Conservation (phyloP, 2,329 filamentous ascomycete species). For the Nigrospora osmanthi region DNA sequence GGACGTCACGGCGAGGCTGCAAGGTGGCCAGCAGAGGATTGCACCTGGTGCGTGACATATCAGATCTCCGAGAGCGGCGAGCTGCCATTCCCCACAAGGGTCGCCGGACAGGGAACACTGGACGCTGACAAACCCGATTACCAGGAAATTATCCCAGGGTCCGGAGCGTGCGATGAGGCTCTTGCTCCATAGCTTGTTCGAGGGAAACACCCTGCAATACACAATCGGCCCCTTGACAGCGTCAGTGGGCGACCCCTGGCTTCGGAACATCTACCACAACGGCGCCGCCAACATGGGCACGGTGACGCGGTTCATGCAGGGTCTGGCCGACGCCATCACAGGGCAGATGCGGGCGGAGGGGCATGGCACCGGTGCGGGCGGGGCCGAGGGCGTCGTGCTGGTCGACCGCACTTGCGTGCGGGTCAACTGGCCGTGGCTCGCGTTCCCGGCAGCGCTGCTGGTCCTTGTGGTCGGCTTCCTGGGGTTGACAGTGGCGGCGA, state of each 20-base stretch:
- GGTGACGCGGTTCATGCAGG: neutral
- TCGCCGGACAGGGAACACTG: too few relatives aligned
- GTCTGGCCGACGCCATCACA: neutral
- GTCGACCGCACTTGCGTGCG: neutral
- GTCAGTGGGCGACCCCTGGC: neutral
- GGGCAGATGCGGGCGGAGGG: neutral
- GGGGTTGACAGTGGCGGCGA: neutral
- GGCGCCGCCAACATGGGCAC: neutral
- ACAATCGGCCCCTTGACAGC: too few relatives aligned
- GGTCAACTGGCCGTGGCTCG: neutral
- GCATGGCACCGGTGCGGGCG: neutral
- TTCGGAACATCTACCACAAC: neutral
- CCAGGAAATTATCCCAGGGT: too few relatives aligned
- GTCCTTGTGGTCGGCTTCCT: neutral
- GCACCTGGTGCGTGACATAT: too few relatives aligned
- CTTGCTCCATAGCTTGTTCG: neutral
- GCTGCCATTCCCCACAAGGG: too few relatives aligned
- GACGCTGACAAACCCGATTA: too few relatives aligned
- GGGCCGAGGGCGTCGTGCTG: neutral
- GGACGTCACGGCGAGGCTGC: too few relatives aligned
- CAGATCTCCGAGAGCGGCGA: too few relatives aligned
- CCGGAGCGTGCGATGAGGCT: neutral
- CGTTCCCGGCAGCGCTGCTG: neutral
- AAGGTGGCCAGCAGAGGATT: too few relatives aligned
- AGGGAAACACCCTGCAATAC: neutral